Evolutionary conservation across 345 rosid genomes (phyloP).

Genomic region (Aquilaria yunnanensis): DNA sequence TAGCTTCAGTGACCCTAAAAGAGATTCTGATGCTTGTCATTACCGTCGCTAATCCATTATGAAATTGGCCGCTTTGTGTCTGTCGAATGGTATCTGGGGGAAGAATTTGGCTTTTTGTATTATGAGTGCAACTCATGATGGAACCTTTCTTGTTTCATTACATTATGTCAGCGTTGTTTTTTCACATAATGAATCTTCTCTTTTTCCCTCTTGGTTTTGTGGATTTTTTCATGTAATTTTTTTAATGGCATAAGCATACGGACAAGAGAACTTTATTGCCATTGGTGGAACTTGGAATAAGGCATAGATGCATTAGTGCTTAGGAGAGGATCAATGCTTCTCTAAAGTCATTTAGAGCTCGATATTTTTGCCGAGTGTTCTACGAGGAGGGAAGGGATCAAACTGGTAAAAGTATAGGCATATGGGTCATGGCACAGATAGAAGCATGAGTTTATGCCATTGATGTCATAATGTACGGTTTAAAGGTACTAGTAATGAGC

Average conservation of each 20-base stretch:
- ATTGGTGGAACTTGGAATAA: slow-evolving; percentile 25
- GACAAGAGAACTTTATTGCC: slow-evolving; percentile 8
- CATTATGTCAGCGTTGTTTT: slow-evolving; percentile 36
- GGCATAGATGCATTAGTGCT: slow-evolving; percentile 34
- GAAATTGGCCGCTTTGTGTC: slow-evolving; percentile 29
- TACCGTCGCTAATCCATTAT: slow-evolving; percentile 24
- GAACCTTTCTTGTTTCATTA: slow-evolving; percentile 10
- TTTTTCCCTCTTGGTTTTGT: slow-evolving; percentile 30
- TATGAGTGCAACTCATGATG: slow-evolving; percentile 10
- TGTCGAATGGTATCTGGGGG: slow-evolving; percentile 35
- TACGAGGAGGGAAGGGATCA: slow-evolving; percentile 9
- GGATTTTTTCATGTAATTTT: slow-evolving; percentile 12
- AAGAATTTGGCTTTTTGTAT: slow-evolving; percentile 36
- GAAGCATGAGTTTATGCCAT: slow-evolving; percentile 11
- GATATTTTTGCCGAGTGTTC: slow-evolving; percentile 7
- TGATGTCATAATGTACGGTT: no score
- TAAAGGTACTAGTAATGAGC: no score
- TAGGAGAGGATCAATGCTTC: slow-evolving; percentile 13
- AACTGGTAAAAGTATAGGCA: slow-evolving; percentile 8
- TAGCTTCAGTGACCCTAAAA: slow-evolving; percentile 10
- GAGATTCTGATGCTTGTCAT: slow-evolving; percentile 52
- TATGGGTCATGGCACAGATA: slow-evolving; percentile 14
- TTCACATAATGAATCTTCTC: slow-evolving; percentile 44
- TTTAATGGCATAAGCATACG: slow-evolving; percentile 10
- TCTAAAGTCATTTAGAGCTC: neutral